Base-by-base conservation (phyloP, 1,284 basidiomycete genomes). In the Spongiforma sp. region DNA sequence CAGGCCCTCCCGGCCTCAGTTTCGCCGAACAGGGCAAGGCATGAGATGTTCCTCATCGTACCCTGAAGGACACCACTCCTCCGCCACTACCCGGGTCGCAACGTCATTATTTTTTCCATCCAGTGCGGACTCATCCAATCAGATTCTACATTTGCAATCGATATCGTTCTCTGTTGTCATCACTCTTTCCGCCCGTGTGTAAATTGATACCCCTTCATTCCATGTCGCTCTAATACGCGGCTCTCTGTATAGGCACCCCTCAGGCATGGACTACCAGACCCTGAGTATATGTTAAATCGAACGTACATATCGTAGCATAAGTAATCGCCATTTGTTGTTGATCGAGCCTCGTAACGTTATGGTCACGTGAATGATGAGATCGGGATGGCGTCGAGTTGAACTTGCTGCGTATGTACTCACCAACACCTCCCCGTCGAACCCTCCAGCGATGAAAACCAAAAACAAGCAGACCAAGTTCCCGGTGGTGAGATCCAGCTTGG, bases 391-490 rank as follows among this genome's bases (percentile, higher is more conserved):
- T 36, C 24, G 30, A 24, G 33, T 19, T 11, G 4, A 24, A 21
- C 46, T 26, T 48, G 33, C 26, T 61, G 52, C 12, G 60, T 67
- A 69, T 71, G 62, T 39, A 28, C 4, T 48, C 34, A 61, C 56
- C 57, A 58, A 57, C 63, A 60, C 54, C 63, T 36, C 57, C 48
- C 46, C 32, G 9, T 9, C 46, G 26, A 8, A 4, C 24, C 55
- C 21, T 57, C 33, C 57, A 52, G 62, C 53, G 30, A 91, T 92
- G 90, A 93, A 93, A 83, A 92, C 90, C 70, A 93, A 91, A 78
- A 93, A 93, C 78, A 94, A 93, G 77, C 86, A 91, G 62, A 94
- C 92, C 3, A 93, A 93, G 70, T 94, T 94, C 71, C 92, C 93
- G 10, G 93, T 93, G 64, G 92, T 93, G 69, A 71, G 67, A 43